phyloP scores from a whole-genome alignment of 2,329 filamentous ascomycete genomes.

The Tolypocladium ovalisporum region DNA sequence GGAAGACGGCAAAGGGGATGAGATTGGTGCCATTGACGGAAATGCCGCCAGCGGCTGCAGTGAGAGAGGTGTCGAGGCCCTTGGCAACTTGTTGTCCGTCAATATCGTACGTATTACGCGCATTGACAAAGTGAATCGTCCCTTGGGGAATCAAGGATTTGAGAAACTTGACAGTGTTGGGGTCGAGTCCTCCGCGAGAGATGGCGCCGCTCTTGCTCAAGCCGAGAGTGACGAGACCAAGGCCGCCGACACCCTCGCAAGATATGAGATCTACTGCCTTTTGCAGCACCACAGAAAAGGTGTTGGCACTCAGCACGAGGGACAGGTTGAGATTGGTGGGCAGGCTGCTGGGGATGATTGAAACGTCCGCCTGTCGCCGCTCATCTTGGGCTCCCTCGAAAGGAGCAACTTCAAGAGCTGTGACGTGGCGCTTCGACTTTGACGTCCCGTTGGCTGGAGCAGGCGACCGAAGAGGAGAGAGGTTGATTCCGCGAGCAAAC shows the following conservation, averaged over 20 bases:
- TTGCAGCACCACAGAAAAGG: conserved; percentile 17
- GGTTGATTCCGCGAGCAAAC: conserved; percentile 8
- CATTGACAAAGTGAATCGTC: conserved; percentile 12
- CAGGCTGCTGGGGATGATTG: neutral
- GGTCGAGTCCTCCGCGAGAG: conserved; percentile 1
- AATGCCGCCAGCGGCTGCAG: neutral
- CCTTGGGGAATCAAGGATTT: conserved; percentile 7
- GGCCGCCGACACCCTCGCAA: conserved; percentile 21
- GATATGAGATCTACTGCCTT: conserved; percentile 16
- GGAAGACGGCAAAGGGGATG: neutral
- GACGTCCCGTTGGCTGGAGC: neutral
- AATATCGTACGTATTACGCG: conserved; percentile 15
- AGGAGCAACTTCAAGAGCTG: neutral
- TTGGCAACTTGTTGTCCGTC: conserved; percentile 12
- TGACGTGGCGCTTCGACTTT: neutral
- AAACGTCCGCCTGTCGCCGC: neutral
- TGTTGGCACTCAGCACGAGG: conserved; percentile 14
- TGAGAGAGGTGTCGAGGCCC: conserved; percentile 7
- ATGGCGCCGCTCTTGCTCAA: conserved; percentile 13
- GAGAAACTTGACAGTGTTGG: conserved; percentile 1
- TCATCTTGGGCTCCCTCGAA: neutral
- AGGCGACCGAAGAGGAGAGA: neutral
- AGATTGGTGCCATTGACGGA: conserved; percentile 3
- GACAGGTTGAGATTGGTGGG: conserved; percentile 12
- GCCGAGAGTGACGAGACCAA: conserved; percentile 15